Evolutionary conservation across 306 rosid genomes (phyloP), one percentile per base, ranked within the genome.

Genomic region (Dalbergia cochinchinensis): DNA sequence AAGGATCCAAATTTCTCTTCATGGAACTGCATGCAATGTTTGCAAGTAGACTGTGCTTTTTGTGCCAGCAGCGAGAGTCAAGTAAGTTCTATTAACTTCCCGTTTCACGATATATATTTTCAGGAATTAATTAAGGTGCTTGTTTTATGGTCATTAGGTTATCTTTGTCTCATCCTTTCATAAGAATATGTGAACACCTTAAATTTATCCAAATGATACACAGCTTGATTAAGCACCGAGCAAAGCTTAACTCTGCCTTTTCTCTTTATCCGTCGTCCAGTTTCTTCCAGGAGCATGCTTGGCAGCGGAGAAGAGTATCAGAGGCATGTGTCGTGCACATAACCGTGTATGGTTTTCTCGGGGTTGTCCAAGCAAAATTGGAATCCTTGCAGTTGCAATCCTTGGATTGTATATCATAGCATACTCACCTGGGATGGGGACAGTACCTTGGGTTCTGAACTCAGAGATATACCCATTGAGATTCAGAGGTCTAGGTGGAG

Each of bases 351-450:
- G 94, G 94, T 94, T 86, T 78, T 84, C 90, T 0, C 37, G 90
- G 61, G 97, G 98, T 9, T 94, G 97, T 64, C 98, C 97, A 3
- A 91, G 87, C 84, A 90, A 35, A 68, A 53, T 94, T 12, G 98
- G 95, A 19, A 37, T 91, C 81, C 69, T 91, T 44, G 95, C 97
- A 0, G 95, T 94, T n/a, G 48, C 80, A 7, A 74, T 90, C 8
- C 85, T 94, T 10, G 97, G 91, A 76, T 19, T 90, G 19, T 92
- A 94, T 74, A 92, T 94, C 22, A 80, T 94, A 11, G 48, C 77
- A 3, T 94, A 92, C 53, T 84, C 97, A 0, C 98, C 97, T 0
- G 98, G 98, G 41, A 89, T 94, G 88, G 97, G 96, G 74, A 90
- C 94, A 0, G 88, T 87, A 4, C 98, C 98, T 1, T 94, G 97